A percentile compares a stretch with the other conserved stretches of the same genome.
Evolutionary conservation across 495 filamentous ascomycete species (phyloP).

Genomic region (Tuber microsphaerosporum): DNA sequence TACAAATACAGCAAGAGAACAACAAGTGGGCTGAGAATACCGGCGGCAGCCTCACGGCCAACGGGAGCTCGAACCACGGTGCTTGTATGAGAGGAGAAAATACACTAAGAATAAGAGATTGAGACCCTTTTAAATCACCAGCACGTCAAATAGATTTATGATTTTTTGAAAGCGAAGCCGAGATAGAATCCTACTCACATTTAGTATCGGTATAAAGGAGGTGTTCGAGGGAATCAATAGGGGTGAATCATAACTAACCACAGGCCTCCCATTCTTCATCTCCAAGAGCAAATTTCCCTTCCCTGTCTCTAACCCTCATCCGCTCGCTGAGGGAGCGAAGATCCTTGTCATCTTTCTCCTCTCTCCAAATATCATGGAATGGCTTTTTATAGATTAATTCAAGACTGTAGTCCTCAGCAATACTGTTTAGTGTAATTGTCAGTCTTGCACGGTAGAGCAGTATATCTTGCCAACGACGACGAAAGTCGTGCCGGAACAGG

Average conservation of each 20-base stretch:
- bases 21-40: background rate
- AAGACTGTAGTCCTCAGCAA: constrained; percentile 93
- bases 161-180: constrained; percentile 40
- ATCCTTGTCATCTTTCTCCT: constrained; percentile 72
- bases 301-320: constrained; percentile 78
- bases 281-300: constrained; percentile 31
- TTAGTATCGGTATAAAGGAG: constrained; percentile 1
- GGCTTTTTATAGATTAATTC: constrained; percentile 86
- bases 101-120: background rate
- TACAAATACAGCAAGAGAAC: constrained; percentile 11
- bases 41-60: background rate
- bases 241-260: constrained; percentile 23
- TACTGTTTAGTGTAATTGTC: constrained; percentile 31
- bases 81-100: background rate
- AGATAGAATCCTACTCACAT: constrained; percentile 32
- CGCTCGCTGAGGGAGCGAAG: constrained; percentile 79
- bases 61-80: background rate
- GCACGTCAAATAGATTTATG: constrained; percentile 12
- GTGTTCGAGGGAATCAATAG: background rate
- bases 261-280: constrained; percentile 42
- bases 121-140: constrained; percentile 1
- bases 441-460: background rate
- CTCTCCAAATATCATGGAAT: constrained; percentile 83
- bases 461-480: background rate
- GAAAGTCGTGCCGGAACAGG: constrained; percentile 43